Evolutionary conservation across 306 rosid genomes (phyloP), one percentile per base, ranked within the genome.

Genomic region (Citrullus amarus): DNA sequence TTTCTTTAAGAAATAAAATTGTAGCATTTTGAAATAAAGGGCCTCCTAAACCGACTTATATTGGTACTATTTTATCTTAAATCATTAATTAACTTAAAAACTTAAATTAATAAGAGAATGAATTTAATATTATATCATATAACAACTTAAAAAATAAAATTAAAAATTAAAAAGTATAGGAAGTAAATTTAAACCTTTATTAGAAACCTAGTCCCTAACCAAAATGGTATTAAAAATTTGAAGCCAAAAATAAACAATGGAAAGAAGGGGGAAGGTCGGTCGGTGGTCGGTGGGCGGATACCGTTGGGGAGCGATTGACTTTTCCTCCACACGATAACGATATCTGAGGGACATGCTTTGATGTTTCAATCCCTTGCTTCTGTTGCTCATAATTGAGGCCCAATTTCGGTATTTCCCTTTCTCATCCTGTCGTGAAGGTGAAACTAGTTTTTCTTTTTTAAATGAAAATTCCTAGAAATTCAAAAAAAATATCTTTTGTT

Each of bases 201-300:
- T 5, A 48, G 8, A 16, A 53, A 16, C 57, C n/a, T 53, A 53
- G 2, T 15, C 16, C 16, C 2, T 53, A 53, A 53, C 57, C 20
- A 53, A 53, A 53, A 53, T 5, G 57, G 20, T 53, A 53, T 1
- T 55, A 17, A 5, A 58, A 20, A 56, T 2, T 18, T 6, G 4
- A 6, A 54, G 17, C n/a, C 22, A 30, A 14, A 62, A 10, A 5
- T 32, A 69, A 44, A 69, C 0, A 69, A 69, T 11, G 14, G 30
- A 41, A 44, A 20, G 28, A 6, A 70, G 44, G 46, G 41, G 79
- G 70, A 72, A 72, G 79, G 79, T 76, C 46, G 79, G 79, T 76
- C 41, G 79, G 69, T 76, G 79, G 79, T 38, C 79, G 79, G 79
- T 76, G 67, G 79, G 34, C 3, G 48, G 50, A 75, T 56, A 56